These are phyloP conservation scores for Colletotrichum higginsianum DNA, from an alignment of 2,329 filamentous ascomycete species.

Conservation along the genomic window DNA sequence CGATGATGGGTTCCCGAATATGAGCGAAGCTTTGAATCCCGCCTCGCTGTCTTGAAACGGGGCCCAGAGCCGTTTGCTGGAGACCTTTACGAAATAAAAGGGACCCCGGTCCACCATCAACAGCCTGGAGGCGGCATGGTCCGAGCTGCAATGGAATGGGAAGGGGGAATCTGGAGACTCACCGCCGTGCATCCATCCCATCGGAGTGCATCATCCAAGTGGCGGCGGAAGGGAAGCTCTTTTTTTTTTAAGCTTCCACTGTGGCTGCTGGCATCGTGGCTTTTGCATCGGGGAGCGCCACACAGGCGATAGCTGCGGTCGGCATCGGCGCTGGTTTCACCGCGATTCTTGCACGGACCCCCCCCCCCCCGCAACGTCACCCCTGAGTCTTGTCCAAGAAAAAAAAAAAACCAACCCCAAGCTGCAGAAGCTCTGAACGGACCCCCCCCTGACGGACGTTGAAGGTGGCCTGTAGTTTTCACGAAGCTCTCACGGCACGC, in stretches of 20 bases:
- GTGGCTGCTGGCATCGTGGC: constrained; percentile 12
- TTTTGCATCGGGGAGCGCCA: neutral
- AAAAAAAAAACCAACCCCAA: neutral
- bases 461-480: constrained; percentile 39
- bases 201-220: neutral
- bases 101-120: constrained; percentile 28
- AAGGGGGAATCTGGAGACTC: constrained; percentile 27
- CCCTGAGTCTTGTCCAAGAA: constrained; percentile 22
- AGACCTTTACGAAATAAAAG: constrained; percentile 29
- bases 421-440: constrained; percentile 34
- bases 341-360: constrained; percentile 39
- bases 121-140: constrained; percentile 8
- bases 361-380: constrained; percentile 1
- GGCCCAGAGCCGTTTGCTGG: constrained; percentile 17
- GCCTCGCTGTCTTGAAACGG: constrained; percentile 21
- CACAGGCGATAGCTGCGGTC: neutral
- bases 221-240: constrained; percentile 8
- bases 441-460: constrained; percentile 34
- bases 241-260: neutral
- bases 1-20: constrained; percentile 15
- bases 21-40: constrained; percentile 15
- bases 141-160: constrained; percentile 29
- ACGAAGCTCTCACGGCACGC: constrained; percentile 35
- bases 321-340: constrained; percentile 35
- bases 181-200: neutral